Evolutionary conservation across 805 yeast genomes (phyloP), one percentile per base, ranked within the genome.

Genomic region (Metschnikowia peoriensis): DNA sequence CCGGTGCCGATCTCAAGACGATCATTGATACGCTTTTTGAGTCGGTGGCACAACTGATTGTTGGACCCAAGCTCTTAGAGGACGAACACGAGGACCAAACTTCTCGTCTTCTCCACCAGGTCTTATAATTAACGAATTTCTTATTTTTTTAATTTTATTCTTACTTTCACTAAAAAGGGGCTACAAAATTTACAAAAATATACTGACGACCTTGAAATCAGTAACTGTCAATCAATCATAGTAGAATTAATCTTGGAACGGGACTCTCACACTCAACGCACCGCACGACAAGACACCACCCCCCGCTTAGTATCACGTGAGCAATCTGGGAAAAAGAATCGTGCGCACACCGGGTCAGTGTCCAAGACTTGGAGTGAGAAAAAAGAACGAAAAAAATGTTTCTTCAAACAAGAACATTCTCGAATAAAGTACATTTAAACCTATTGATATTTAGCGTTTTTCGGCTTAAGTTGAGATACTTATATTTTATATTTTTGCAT

Each of bases 1-100:
- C 98, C 0, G 99, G 99, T 15, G 80, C 73, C 14, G 86, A 80
- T 7, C 73, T 93, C 60, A 88, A 86, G 63, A 73, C 61, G 1
- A 62, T 90, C 22, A 88, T 94, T 32, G 76, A 77, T 56, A 86
- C 79, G 37, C 72, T 92, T 42, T 88, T 92, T 61, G 83, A 79
- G 28, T 78, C 77, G 10, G 80, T 83, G 0, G 80, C 82, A 15
- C 17, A 35, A 38, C 46, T 41, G 49, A 41, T 50, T 27, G 44
- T 49, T 32, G 48, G 34, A 2, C 52, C 52, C 7, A 8, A 39
- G 8, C 28, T 49, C 12, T 16, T 40, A 14, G 44, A 32, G 7
- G 17, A 38, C 12, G 41, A 17, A 9, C 11, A 16, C 6, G 45
- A 37, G 8, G 22, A 16, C 5, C 17, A 44, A 16, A 16, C 32